These are phyloP conservation scores for Leccinum imitatum DNA, from an alignment of 768 basidiomycete species.

Conservation along the genomic window DNA sequence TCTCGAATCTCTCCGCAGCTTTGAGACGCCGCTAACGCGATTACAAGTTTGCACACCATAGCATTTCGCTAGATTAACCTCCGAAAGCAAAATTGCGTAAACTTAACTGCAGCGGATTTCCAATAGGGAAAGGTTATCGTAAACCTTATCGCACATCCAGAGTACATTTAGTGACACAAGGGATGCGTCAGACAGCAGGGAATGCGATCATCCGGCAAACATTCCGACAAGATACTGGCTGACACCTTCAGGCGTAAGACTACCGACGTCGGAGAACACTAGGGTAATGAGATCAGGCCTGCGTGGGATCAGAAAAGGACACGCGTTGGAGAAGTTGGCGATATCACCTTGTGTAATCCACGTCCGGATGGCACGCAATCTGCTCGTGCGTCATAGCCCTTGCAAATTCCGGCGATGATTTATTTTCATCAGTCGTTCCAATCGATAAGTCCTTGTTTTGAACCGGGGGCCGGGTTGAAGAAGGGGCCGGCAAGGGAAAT, in stretches of 20 bases:
- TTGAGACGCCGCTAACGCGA: constrained; percentile 12
- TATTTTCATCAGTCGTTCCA: constrained; percentile 3
- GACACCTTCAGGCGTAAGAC: constrained; percentile 88
- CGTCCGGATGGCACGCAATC: constrained; percentile 79
- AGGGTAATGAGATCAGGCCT: constrained; percentile 93
- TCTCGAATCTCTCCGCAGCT: constrained; percentile 16
- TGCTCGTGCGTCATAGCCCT: constrained; percentile 73
- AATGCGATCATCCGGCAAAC: constrained; percentile 66
- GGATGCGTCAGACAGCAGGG: constrained; percentile 4
- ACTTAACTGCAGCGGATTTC: constrained; percentile 22
- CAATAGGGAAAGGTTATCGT: constrained; percentile 35
- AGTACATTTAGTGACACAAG: constrained; percentile 8
- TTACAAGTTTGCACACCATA: constrained; percentile 8
- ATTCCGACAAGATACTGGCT: constrained; percentile 95
- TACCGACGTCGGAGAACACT: constrained; percentile 93
- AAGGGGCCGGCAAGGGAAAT: constrained; percentile 47
- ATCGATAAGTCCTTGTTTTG: constrained; percentile 8
- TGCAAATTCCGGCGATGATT: constrained; percentile 4
- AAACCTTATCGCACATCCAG: constrained; percentile 33
- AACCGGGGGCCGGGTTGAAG: constrained; percentile 4
- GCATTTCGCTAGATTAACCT: constrained; percentile 15
- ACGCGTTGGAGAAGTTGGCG: constrained; percentile 11
- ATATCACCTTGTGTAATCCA: constrained; percentile 87
- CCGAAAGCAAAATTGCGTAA: constrained; percentile 17
- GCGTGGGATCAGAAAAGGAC: constrained; percentile 26